Conservation (phyloP, 176 grass and related monocot species). For the Ananas comosus region DNA sequence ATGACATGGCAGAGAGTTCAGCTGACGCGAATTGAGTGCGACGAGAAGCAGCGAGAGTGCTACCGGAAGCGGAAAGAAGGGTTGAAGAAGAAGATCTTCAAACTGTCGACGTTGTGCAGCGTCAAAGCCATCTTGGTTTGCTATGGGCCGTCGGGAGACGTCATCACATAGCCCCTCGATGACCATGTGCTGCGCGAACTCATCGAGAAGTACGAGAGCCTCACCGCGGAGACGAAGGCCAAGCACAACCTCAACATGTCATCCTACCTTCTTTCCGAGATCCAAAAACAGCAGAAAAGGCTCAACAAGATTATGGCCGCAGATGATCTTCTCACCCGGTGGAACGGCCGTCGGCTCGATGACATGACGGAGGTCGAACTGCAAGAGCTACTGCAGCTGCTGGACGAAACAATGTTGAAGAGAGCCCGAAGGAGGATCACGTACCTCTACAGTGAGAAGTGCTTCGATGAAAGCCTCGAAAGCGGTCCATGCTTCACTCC, state of each 20-base stretch:
- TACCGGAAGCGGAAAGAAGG: slow-evolving; percentile 8
- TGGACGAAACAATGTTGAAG: no score
- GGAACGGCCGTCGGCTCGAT: no score
- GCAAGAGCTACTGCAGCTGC: no score
- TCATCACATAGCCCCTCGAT: background rate
- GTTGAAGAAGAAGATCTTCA: slow-evolving; percentile 5
- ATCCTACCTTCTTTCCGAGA: background rate
- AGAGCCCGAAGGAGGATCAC: no score
- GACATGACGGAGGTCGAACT: no score
- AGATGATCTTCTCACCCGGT: no score
- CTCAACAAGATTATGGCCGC: background rate
- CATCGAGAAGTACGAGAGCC: background rate
- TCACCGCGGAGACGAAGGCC: background rate
- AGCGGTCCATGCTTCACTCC: no score
- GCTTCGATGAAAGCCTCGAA: no score
- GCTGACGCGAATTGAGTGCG: slow-evolving; percentile 2
- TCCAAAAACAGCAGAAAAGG: background rate
- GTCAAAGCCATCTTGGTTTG: background rate
- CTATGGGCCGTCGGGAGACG: background rate
- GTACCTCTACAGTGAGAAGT: no score
- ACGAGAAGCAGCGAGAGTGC: background rate
- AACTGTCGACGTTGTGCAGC: slow-evolving; percentile 12
- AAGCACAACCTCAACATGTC: background rate
- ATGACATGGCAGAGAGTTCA: background rate
- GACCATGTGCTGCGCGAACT: background rate